Conservation (phyloP, 345 rosid genomes). For the Arabidopsis suecica region DNA sequence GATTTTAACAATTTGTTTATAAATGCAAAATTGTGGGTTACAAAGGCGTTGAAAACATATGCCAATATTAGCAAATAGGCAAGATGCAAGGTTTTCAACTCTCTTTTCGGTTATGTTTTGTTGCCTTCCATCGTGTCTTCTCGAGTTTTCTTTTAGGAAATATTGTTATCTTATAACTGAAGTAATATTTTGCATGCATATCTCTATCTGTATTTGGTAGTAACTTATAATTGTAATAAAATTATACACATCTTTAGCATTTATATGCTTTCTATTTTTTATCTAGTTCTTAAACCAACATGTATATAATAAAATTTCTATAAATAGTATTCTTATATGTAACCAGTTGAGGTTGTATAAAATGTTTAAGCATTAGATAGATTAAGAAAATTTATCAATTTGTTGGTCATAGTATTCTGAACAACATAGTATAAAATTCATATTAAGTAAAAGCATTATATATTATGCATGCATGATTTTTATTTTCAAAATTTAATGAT, state of each 20-base stretch:
- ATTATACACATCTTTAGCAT: not conserved
- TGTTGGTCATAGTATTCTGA: too few relatives aligned
- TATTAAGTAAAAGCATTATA: too few relatives aligned
- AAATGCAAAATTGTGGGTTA: constrained; percentile 22
- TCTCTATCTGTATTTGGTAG: not conserved
- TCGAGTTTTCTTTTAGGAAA: not conserved
- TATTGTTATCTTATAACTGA: constrained; percentile 10
- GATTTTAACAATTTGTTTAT: constrained; percentile 9
- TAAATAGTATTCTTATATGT: not conserved
- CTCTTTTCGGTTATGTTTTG: constrained; percentile 32
- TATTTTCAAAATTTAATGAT: too few relatives aligned
- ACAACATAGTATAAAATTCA: too few relatives aligned
- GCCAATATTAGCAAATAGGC: constrained; percentile 30
- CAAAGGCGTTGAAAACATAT: constrained; percentile 15
- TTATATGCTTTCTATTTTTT: not conserved
- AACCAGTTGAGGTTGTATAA: too few relatives aligned
- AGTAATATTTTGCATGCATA: not conserved
- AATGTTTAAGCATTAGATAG: too few relatives aligned
- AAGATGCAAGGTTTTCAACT: constrained; percentile 10
- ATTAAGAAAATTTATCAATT: too few relatives aligned
- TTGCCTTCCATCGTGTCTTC: constrained; percentile 5
- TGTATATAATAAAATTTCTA: not conserved
- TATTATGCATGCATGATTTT: too few relatives aligned
- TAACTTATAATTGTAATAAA: constrained; percentile 2
- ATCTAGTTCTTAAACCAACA: not conserved